Evolutionary conservation across 495 filamentous ascomycete genomes (phyloP), one percentile per base, ranked within the genome.

Genomic region (Hypoxylon subgilvum): DNA sequence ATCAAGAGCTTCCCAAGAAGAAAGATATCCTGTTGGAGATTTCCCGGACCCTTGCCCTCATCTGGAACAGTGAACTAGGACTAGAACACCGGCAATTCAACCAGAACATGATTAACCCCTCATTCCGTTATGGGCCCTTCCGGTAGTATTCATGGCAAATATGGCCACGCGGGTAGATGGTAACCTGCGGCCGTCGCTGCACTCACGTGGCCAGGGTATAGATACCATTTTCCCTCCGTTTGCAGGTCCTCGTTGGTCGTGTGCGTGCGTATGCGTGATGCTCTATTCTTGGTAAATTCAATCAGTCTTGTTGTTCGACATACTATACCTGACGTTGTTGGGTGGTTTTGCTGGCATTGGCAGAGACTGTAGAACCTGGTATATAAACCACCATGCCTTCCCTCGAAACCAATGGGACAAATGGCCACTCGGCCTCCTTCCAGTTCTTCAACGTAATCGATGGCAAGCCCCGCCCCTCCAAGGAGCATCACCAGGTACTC

Each of bases 361-460:
- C 52, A n/a, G 21, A 25, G 47, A 39, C 14, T 41, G 23, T 42
- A 40, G 25, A 19, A 46, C 25, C 17, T 14, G 42, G 17, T 36
- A n/a, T 52, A 28, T 39, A 58, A 53, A 25, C 12, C 49, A 54
- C 48, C 25, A 69, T 69, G 67, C 54, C 63, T 66, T 48, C 54
- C n/a, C n/a, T 38, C 10, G 51, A 51, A 54, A 48, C 46, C 6
- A 57, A 63, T 41, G 61, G 28, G 48, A 40, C 64, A 16, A 61
- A 61, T 28, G 60, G 56, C 30, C 28, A 48, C 25, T 45, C 66
- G 16, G 40, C 19, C 12, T 59, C 50, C 36, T 59, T 52, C 36
- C 57, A 74, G 52, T 79, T 77, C 66, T 73, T 66, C 69, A 79
- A 80, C 58, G 54, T 78, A 52, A 73, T 80, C 55, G 74, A 77